Percentiles rank a stretch among this genome's conserved stretches.
These are phyloP conservation scores for Kwoniella newhampshirensis DNA, from an alignment of 768 basidiomycete species.

Conservation along the genomic window DNA sequence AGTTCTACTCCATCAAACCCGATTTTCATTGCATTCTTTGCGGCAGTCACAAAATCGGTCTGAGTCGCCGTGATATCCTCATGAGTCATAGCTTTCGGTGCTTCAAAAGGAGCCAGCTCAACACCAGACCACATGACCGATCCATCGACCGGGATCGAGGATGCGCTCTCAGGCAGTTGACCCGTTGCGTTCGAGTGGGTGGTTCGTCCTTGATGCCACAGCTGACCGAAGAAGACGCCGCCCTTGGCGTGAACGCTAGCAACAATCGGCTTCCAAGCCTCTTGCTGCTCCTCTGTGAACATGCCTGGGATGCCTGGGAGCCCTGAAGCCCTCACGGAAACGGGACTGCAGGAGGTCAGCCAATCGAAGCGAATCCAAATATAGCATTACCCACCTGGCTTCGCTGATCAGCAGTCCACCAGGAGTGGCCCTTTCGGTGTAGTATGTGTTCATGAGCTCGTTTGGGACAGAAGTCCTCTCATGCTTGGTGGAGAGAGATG, in stretches of 20 bases:
- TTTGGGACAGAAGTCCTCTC: conserved; percentile 19
- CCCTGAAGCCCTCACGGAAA: conserved; percentile 25
- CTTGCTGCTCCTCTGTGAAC: conserved; percentile 25
- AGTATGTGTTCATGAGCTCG: conserved; percentile 26
- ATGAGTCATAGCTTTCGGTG: conserved; percentile 32
- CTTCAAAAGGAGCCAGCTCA: conserved; percentile 13
- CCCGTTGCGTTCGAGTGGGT: conserved; percentile 12
- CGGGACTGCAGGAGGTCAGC: conserved; percentile 17
- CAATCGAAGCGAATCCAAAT: background rate
- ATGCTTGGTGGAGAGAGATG: background rate
- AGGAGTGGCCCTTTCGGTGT: conserved; percentile 43
- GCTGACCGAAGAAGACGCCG: conserved; percentile 17
- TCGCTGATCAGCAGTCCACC: conserved; percentile 52
- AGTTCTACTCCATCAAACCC: conserved; percentile 63
- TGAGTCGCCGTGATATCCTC: conserved; percentile 36
- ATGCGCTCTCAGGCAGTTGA: conserved; percentile 8
- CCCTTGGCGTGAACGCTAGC: conserved; percentile 18
- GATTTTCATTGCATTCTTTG: conserved; percentile 59
- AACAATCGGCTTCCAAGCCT: conserved; percentile 18
- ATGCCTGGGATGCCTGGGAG: conserved; percentile 22
- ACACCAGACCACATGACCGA: conserved; percentile 7
- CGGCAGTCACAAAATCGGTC: conserved; percentile 56
- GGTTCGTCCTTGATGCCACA: conserved; percentile 29
- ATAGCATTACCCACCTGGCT: conserved; percentile 17
- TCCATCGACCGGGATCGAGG: conserved; percentile 10